A percentile compares a stretch with the other conserved stretches of the same genome.
phyloP scores from a whole-genome alignment of 371 early-diverging fungal genomes.

The Gilbertella persicaria region DNA sequence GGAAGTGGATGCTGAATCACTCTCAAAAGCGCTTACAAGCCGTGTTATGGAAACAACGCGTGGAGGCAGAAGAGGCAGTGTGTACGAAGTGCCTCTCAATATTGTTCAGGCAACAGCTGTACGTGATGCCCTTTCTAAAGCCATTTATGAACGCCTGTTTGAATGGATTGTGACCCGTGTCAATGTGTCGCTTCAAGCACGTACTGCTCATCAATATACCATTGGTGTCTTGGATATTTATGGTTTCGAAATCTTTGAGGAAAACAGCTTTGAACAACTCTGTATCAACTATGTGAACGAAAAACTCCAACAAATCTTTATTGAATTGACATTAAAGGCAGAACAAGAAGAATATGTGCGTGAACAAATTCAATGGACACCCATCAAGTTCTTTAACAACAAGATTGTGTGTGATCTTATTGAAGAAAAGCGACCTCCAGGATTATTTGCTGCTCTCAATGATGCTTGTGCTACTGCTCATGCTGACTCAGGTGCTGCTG shows the following conservation, averaged over 20 bases:
- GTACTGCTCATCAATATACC: slow-evolving; percentile 67
- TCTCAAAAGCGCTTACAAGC: slow-evolving; percentile 69
- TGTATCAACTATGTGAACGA: slow-evolving; percentile 99
- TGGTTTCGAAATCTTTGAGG: slow-evolving; percentile 94
- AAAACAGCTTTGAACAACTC: slow-evolving; percentile 99
- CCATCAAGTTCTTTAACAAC: slow-evolving; percentile 99
- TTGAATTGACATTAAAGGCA: slow-evolving; percentile 95
- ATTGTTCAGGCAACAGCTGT: slow-evolving; percentile 75
- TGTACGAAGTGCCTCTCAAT: slow-evolving; percentile 84
- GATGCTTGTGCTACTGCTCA: slow-evolving; percentile 94
- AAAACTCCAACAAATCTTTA: slow-evolving; percentile 99
- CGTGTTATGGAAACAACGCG: slow-evolving; percentile 79
- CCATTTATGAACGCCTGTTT: slow-evolving; percentile 82
- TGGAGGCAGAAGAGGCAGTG: slow-evolving; percentile 80
- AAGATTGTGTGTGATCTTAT: slow-evolving; percentile 97
- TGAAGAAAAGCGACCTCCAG: slow-evolving; percentile 93
- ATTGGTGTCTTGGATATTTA: slow-evolving; percentile 97
- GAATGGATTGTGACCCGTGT: slow-evolving; percentile 91
- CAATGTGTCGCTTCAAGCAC: slow-evolving; percentile 74
- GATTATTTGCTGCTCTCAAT: slow-evolving; percentile 92
- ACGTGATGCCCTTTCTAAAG: slow-evolving; percentile 87
- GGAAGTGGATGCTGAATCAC: slow-evolving; percentile 63
- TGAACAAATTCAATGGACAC: slow-evolving; percentile 99
- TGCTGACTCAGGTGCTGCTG: slow-evolving; percentile 87
- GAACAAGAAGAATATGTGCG: slow-evolving; percentile 98